Percentiles rank a stretch among this genome's conserved stretches.
These are phyloP conservation scores for Backusella tuberculispora DNA, from an alignment of 192 early-diverging fungal species.

Conservation along the genomic window DNA sequence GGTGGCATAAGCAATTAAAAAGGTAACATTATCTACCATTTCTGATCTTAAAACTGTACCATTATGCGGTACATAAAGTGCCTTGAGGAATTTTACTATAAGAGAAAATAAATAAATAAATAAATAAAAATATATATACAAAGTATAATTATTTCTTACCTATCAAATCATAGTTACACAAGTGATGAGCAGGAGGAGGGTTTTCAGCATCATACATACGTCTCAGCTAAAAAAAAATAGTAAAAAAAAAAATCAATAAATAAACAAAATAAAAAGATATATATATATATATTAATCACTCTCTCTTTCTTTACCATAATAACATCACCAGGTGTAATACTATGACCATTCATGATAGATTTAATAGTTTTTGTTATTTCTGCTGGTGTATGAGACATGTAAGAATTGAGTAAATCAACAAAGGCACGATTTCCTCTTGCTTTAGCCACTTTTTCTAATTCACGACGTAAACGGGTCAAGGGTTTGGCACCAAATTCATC, in stretches of 20 bases:
- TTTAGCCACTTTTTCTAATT: constrained; percentile 50
- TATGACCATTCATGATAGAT: constrained; percentile 43
- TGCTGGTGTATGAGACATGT: constrained; percentile 44
- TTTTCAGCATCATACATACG: constrained; percentile 45
- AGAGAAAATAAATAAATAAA: neutral
- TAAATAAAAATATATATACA: neutral
- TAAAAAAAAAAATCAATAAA: neutral
- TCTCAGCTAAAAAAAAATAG: constrained; percentile 51
- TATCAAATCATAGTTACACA: constrained; percentile 42
- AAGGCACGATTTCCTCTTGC: constrained; percentile 41
- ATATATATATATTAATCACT: neutral
- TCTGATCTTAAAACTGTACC: constrained; percentile 51
- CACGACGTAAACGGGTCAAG: constrained; percentile 49
- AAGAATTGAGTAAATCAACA: constrained; percentile 42
- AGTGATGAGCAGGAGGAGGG: constrained; percentile 48
- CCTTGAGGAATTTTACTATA: constrained; percentile 51
- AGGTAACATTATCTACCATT: constrained; percentile 57
- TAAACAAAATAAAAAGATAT: neutral
- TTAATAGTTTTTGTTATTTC: constrained; percentile 47
- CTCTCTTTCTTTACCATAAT: constrained; percentile 44
- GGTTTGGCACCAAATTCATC: constrained; percentile 48
- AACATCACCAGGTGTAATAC: constrained; percentile 60
- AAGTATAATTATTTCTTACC: constrained; percentile 25
- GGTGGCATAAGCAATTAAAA: constrained; percentile 54
- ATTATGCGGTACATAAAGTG: constrained; percentile 53